Conservation (phyloP, 2,329 filamentous ascomycete genomes). For the Fusarium illudens region DNA sequence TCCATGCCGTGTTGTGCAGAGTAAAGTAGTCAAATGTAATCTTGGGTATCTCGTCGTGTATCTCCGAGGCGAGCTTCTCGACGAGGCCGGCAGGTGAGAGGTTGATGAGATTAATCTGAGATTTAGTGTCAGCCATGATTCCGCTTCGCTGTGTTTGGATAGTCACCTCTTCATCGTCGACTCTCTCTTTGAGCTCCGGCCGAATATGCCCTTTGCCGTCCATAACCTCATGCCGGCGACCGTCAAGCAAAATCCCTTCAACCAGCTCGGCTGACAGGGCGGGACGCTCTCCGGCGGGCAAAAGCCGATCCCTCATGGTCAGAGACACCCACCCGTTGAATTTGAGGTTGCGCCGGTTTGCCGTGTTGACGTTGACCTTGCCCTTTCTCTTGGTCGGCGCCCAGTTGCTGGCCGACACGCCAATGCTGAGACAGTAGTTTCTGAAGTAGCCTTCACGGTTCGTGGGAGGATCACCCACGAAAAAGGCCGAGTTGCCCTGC, state of each 20-base stretch:
- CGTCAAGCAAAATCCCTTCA: slow-evolving; percentile 3
- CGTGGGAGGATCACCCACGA: slow-evolving; percentile 28
- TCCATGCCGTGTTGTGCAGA: slow-evolving; percentile 16
- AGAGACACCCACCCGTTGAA: slow-evolving; percentile 15
- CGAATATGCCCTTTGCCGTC: slow-evolving; percentile 14
- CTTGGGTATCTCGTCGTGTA: slow-evolving; percentile 6
- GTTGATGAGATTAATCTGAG: background rate
- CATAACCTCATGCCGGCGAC: background rate
- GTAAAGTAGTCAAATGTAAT: slow-evolving; percentile 23
- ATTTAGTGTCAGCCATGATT: background rate
- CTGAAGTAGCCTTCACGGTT: slow-evolving; percentile 34
- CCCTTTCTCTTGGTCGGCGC: slow-evolving; percentile 14
- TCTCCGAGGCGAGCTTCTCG: slow-evolving; percentile 3
- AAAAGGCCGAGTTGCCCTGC: slow-evolving; percentile 34
- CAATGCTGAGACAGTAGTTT: slow-evolving; percentile 33
- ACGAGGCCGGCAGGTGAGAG: slow-evolving; percentile 9
- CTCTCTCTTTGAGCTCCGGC: background rate
- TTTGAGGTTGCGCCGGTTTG: slow-evolving; percentile 27
- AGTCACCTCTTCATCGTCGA: background rate
- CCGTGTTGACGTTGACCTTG: slow-evolving; percentile 10
- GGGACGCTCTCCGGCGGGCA: background rate
- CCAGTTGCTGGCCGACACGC: slow-evolving; percentile 33
- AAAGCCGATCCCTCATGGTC: background rate
- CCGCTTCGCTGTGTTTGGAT: fast-evolving
- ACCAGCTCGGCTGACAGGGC: slow-evolving; percentile 8